Evolutionary conservation across 345 rosid genomes (phyloP), one percentile per base, ranked within the genome.

Genomic region (Heritiera fomes): DNA sequence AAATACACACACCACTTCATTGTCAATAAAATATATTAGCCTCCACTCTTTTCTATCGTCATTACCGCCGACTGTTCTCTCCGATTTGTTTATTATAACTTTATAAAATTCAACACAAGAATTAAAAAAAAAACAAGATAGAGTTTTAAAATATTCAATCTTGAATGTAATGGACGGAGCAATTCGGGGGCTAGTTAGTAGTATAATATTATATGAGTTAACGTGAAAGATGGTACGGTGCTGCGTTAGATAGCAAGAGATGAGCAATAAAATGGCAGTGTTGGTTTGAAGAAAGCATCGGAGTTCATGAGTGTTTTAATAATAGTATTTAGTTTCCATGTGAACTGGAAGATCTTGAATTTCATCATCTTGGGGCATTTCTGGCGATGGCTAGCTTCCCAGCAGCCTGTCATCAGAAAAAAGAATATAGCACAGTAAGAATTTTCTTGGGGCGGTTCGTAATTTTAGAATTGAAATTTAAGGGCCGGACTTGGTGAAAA

Each of bases 21-120:
- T 69, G 45, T 34, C 71, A 41, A 43, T 55, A 61, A 63, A 66
- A 17, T 15, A 61, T 30, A 5, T 56, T 11, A 53, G 45, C 82
- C 45, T 72, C 77, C 75, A n/a, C 66, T 45, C 62, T 53, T 77
- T 23, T 78, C 69, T 11, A 49, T 75, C 73, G 75, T 77, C 73
- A 58, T 77, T 50, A 9, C 79, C 56, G 75, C 76, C 79, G 64
- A 52, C 41, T 68, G 6, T 59, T 20, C 0, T 56, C 23, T 8
- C 20, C 59, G 59, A 14, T 43, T 43, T 13, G 66, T 6, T 40
- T 38, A 41, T 40, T 38, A 41, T 10, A 58, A 5, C n/a, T 30
- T 28, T 49, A 70, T 28, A 47, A 28, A 28, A 28, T 28, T 71
- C 17, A 8, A 13, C 38, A 34, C 9, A 0, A 14, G 58, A 49